These are phyloP conservation scores for Adiantum capillusveneris DNA, from an alignment of 75 land plant genomes.

Conservation along the genomic window DNA sequence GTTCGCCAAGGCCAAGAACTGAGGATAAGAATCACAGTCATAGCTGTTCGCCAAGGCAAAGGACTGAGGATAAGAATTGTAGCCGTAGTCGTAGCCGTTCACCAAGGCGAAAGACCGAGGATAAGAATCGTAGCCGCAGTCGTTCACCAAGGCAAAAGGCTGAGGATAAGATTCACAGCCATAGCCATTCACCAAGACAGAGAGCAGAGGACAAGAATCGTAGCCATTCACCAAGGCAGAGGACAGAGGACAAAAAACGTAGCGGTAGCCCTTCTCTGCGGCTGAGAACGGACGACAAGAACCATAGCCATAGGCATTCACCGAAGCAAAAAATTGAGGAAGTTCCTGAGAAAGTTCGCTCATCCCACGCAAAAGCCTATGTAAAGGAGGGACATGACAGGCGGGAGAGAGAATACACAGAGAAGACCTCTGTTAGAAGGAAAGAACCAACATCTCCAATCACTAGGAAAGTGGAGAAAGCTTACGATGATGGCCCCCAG, in stretches of 20 bases:
- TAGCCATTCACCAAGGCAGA: slow-evolving; percentile 2
- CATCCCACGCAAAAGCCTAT: too few species aligned
- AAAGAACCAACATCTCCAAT: slow-evolving; percentile 1
- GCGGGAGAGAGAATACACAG: neutral
- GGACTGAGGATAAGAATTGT: slow-evolving; percentile 26
- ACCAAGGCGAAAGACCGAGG: slow-evolving; percentile 12
- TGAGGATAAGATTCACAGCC: slow-evolving; percentile 3
- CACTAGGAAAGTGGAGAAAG: neutral
- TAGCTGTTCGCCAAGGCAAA: slow-evolving; percentile 36
- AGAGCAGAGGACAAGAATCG: slow-evolving; percentile 4
- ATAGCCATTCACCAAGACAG: slow-evolving; percentile 6
- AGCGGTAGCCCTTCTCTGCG: slow-evolving; percentile 35
- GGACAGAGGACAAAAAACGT: neutral
- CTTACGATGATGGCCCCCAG: too few species aligned
- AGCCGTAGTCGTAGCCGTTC: slow-evolving; percentile 29
- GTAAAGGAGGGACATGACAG: neutral
- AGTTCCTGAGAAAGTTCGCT: too few species aligned
- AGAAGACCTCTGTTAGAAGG: neutral
- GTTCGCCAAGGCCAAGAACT: slow-evolving; percentile 29
- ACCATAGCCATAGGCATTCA: slow-evolving; percentile 19
- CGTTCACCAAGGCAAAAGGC: slow-evolving; percentile 6
- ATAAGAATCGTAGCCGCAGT: slow-evolving; percentile 14
- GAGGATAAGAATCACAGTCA: slow-evolving; percentile 22
- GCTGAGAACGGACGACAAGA: slow-evolving; percentile 13
- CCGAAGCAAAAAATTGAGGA: too few species aligned